These are phyloP conservation scores for Botryosphaeria agaves DNA, from an alignment of 2,329 filamentous ascomycete species.

Conservation along the genomic window DNA sequence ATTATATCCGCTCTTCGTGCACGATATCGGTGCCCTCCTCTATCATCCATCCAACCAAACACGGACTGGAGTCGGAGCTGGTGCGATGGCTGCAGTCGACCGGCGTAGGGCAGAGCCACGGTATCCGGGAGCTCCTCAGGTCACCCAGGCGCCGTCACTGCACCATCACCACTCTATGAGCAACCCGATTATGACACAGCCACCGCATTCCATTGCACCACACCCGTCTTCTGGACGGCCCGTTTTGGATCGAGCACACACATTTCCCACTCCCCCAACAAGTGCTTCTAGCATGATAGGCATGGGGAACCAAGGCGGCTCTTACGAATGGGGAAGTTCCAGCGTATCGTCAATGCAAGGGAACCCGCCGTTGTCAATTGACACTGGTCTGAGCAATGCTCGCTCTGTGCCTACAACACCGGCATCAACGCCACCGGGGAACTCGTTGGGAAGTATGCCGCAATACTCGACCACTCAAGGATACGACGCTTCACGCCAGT, in stretches of 20 bases:
- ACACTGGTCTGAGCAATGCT: conserved; percentile 59
- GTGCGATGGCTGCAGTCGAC: conserved; percentile 61
- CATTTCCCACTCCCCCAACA: conserved; percentile 84
- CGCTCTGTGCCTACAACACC: conserved; percentile 84
- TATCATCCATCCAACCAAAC: conserved; percentile 86
- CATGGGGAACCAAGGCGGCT: conserved; percentile 55
- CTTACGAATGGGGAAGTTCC: conserved; percentile 57
- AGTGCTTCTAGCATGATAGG: conserved; percentile 76
- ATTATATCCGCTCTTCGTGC: conserved; percentile 88
- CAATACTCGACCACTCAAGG: conserved; percentile 53
- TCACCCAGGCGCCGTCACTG: conserved; percentile 48
- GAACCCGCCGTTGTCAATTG: conserved; percentile 62
- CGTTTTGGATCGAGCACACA: conserved; percentile 67
- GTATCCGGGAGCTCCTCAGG: conserved; percentile 42
- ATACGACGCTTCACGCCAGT: conserved; percentile 61
- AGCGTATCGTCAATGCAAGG: conserved; percentile 29
- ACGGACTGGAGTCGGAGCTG: conserved; percentile 50
- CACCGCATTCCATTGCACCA: conserved; percentile 43
- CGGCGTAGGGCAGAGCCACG: conserved; percentile 34
- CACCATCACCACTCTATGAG: conserved; percentile 54
- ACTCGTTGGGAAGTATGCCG: conserved; percentile 59
- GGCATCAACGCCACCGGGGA: conserved; percentile 74
- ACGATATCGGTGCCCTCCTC: conserved; percentile 85
- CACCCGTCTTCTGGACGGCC: conserved; percentile 46
- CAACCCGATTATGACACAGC: conserved; percentile 47